phyloP scores from a whole-genome alignment of 345 rosid species.

The Clarkia xantiana region DNA sequence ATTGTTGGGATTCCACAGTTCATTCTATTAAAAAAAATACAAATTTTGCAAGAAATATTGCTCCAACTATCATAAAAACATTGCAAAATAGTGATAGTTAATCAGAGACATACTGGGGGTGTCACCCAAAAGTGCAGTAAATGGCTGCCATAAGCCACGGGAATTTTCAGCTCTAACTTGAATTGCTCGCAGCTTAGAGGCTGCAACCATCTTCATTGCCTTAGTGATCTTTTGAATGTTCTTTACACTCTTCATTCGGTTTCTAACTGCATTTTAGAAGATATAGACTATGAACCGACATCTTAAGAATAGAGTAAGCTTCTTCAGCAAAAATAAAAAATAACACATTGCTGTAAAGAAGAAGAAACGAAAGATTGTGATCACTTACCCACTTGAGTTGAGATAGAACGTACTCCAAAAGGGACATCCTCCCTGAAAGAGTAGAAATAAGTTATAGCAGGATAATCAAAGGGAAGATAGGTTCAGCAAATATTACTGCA shows the following conservation, averaged over 20 bases:
- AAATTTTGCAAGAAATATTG: too few species aligned
- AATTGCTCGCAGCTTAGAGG: slow-evolving; percentile 84
- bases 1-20: too few species aligned
- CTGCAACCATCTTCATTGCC: slow-evolving; percentile 99
- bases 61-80: too few species aligned
- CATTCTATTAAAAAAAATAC: too few species aligned
- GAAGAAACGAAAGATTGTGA: neutral
- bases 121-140: slow-evolving; percentile 66
- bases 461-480: neutral
- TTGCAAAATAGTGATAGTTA: neutral
- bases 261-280: slow-evolving; percentile 52
- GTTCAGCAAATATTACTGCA: neutral
- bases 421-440: slow-evolving; percentile 57
- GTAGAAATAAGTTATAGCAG: neutral
- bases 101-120: slow-evolving; percentile 30
- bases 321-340: neutral
- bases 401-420: slow-evolving; percentile 58
- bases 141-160: slow-evolving; percentile 98
- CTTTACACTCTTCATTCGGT: slow-evolving; percentile 96
- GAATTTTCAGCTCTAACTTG: slow-evolving; percentile 83
- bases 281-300: slow-evolving; percentile 9
- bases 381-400: slow-evolving; percentile 81
- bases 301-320: neutral
- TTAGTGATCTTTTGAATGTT: slow-evolving; percentile 97
- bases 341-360: neutral